Evolutionary conservation across 768 basidiomycete species (phyloP), one percentile per base, ranked within the genome.

Genomic region (Sarcomyxa edulis): DNA sequence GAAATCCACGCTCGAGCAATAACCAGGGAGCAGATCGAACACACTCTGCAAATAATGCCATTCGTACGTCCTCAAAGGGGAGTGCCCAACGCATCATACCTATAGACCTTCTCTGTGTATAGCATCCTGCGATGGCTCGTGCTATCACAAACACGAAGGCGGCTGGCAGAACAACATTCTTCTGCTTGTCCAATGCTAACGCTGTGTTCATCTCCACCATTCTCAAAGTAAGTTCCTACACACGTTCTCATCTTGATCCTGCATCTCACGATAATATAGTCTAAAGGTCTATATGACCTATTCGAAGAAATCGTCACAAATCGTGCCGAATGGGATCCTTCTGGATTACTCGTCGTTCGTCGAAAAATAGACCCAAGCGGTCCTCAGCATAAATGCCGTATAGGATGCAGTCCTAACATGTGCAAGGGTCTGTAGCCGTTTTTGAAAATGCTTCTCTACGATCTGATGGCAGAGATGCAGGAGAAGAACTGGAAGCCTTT

Each of bases 111-210:
- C 8, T 12, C 16, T 22, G 12, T 10, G 5, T 29, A 3, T 54
- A 99, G 95, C 96, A 99, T 56, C 96, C 96, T 3, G 96, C 93
- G 4, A 96, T 97, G 92, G 72, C 80, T 43, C 86, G 94, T 15
- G 91, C 75, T n/a, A 80, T 95, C n/a, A 76, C 71, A 16, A 69
- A 69, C 3, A 71, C 95, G 44, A 90, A 96, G 56, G 65, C 69
- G 3, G 65, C 73, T 11, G 54, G 73, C 10, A 25, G 69, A n/a
- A 78, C 85, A 6, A 86, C 84, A 3, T 84, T 97, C 61, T 70
- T 97, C 49, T 89, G 90, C 56, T 73, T 99, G 31, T 97, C 95
- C 42, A 98, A 96, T 59, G 82, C 95, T 32, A 99, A 99, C 62
- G 69, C 74, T 1, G 77, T 96, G 37, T 98, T 88, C 67, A 98